phyloP scores from a whole-genome alignment of 1,139 yeast species.

The Magnusiomyces suaveolens region DNA sequence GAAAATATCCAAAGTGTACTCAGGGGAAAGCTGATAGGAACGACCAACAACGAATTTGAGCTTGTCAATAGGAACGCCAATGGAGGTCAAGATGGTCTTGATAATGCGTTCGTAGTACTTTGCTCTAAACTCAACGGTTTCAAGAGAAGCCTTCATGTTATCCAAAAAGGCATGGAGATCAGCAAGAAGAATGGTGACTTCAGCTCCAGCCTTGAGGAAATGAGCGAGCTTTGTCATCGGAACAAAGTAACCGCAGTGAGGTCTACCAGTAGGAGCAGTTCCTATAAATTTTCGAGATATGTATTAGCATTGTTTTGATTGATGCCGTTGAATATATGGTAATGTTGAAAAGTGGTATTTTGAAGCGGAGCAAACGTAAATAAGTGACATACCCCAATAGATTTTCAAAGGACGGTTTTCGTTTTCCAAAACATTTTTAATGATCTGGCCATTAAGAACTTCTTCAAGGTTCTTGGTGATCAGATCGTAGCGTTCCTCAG shows the following conservation, averaged over 20 bases:
- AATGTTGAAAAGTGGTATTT: no score
- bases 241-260: slow-evolving; percentile 97
- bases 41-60: slow-evolving; percentile 80
- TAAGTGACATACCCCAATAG: slow-evolving; percentile 54
- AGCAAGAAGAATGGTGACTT: slow-evolving; percentile 86
- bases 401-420: slow-evolving; percentile 73
- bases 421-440: slow-evolving; percentile 70
- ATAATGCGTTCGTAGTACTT: slow-evolving; percentile 76
- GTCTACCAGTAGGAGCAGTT: slow-evolving; percentile 91
- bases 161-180: slow-evolving; percentile 95
- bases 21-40: slow-evolving; percentile 66
- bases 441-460: slow-evolving; percentile 78
- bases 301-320: no score
- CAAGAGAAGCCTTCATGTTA: slow-evolving; percentile 96
- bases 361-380: no score
- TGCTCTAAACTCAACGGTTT: slow-evolving; percentile 81
- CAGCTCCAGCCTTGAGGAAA: slow-evolving; percentile 91
- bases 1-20: slow-evolving; percentile 84
- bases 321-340: no score
- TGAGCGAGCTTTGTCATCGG: slow-evolving; percentile 96
- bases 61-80: slow-evolving; percentile 85
- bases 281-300: no score
- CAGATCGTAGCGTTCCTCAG: slow-evolving; percentile 61
- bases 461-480: slow-evolving; percentile 87
- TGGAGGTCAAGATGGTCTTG: slow-evolving; percentile 73